A percentile compares a stretch with the other conserved stretches of the same genome.
phyloP scores from a whole-genome alignment of 2,329 filamentous ascomycete genomes.

The Fusarium sororula region DNA sequence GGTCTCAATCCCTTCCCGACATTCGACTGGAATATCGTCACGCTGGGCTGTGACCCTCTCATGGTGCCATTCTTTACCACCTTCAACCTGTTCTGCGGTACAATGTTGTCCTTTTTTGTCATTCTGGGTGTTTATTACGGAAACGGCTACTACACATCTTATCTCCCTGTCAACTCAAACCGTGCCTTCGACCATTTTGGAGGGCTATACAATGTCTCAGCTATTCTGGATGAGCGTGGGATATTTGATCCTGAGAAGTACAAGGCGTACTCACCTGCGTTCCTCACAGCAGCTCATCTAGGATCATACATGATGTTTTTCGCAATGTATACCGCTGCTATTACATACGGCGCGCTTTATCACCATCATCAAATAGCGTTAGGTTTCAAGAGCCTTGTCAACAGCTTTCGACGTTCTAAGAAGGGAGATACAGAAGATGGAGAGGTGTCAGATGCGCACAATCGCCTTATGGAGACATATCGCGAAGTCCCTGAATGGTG shows the following conservation, averaged over 20 bases:
- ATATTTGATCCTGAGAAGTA: constrained; percentile 52
- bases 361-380: constrained; percentile 51
- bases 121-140: constrained; percentile 46
- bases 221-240: constrained; percentile 46
- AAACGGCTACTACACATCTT: constrained; percentile 49
- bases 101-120: constrained; percentile 42
- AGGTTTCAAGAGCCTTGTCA: constrained; percentile 47
- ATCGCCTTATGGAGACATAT: constrained; percentile 58
- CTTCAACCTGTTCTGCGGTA: constrained; percentile 48
- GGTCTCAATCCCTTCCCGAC: constrained; percentile 54
- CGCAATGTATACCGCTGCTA: constrained; percentile 50
- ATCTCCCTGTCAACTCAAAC: constrained; percentile 55
- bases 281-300: constrained; percentile 50
- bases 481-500: constrained; percentile 59
- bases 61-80: constrained; percentile 51
- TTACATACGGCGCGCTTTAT: constrained; percentile 53
- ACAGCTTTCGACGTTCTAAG: constrained; percentile 42
- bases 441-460: constrained; percentile 52
- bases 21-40: constrained; percentile 55
- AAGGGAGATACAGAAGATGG: constrained; percentile 31
- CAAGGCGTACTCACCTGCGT: constrained; percentile 53
- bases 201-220: constrained; percentile 50
- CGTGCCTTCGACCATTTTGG: constrained; percentile 52
- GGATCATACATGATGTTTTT: constrained; percentile 54
- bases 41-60: constrained; percentile 47